These are phyloP conservation scores for Diacronema lutheri DNA, from an alignment of 78 protist species.

Conservation along the genomic window DNA sequence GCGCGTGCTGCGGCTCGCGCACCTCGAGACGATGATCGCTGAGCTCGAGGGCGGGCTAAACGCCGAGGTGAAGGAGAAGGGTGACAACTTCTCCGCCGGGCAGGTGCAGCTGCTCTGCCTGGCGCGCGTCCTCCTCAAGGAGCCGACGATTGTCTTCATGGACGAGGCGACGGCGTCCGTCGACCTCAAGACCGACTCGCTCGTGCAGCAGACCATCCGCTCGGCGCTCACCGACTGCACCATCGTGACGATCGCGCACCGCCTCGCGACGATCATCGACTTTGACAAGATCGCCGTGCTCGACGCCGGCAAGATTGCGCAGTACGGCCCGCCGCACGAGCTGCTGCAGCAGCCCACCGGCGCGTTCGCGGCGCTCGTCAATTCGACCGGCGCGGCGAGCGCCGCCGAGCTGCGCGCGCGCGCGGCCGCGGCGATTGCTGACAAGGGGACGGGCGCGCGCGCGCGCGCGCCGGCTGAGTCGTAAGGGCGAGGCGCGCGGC, in stretches of 20 bases:
- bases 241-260: conserved; percentile 74
- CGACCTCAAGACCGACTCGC: conserved; percentile 56
- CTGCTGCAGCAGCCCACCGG: conserved; percentile 2
- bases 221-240: conserved; percentile 45
- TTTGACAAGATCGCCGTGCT: conserved; percentile 65
- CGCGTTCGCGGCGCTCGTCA: not conserved
- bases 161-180: conserved; percentile 76
- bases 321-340: conserved; percentile 66
- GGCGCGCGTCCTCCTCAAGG: conserved; percentile 84
- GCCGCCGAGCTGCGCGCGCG: too few relatives aligned
- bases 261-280: conserved; percentile 59
- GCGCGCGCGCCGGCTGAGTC: too few relatives aligned
- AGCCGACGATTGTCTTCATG: conserved; percentile 62
- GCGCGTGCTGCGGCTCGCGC: conserved; percentile 54
- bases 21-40: not conserved
- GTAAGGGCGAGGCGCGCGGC: too few relatives aligned
- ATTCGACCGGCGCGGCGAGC: too few relatives aligned
- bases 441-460: too few relatives aligned
- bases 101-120: conserved; percentile 89
- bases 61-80: conserved; percentile 16
- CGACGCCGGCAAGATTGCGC: conserved; percentile 58
- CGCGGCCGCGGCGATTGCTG: too few relatives aligned
- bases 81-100: conserved; percentile 69
- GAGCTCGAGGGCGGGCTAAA: conserved; percentile 36
- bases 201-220: conserved; percentile 56